These are phyloP conservation scores for Pouteria glomerata DNA, from an alignment of 148 eudicot genomes.

Conservation along the genomic window DNA sequence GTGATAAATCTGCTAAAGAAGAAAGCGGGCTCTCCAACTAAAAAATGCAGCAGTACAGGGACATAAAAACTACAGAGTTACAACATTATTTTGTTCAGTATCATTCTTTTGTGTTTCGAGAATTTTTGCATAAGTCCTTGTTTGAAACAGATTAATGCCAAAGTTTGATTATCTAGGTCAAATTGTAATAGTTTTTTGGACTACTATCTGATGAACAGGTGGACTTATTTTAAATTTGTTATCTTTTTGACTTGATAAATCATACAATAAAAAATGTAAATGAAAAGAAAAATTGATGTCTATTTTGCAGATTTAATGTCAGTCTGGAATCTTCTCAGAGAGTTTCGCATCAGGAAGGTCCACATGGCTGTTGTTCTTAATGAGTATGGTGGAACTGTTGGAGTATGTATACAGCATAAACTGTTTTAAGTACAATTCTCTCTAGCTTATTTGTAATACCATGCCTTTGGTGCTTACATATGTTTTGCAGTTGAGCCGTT, in stretches of 20 bases:
- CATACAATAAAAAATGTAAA: background rate
- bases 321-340: conserved; percentile 98
- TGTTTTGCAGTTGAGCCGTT: background rate
- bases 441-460: background rate
- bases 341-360: conserved; percentile 96
- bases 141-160: too few relatives aligned
- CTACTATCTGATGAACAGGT: too few relatives aligned
- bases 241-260: background rate
- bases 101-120: too few relatives aligned
- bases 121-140: too few relatives aligned
- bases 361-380: conserved; percentile 99
- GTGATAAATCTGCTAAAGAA: too few relatives aligned
- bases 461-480: background rate
- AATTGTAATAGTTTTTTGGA: too few relatives aligned
- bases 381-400: conserved; percentile 97
- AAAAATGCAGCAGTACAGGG: too few relatives aligned
- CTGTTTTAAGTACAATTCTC: background rate
- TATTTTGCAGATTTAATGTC: conserved; percentile 88
- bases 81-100: too few relatives aligned
- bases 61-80: too few relatives aligned
- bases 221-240: too few relatives aligned
- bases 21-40: too few relatives aligned
- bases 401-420: conserved; percentile 53
- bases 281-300: background rate
- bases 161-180: too few relatives aligned